Evolutionary conservation across 163 green algal species (phyloP).

Genomic region (Scenedesmus sp.): DNA sequence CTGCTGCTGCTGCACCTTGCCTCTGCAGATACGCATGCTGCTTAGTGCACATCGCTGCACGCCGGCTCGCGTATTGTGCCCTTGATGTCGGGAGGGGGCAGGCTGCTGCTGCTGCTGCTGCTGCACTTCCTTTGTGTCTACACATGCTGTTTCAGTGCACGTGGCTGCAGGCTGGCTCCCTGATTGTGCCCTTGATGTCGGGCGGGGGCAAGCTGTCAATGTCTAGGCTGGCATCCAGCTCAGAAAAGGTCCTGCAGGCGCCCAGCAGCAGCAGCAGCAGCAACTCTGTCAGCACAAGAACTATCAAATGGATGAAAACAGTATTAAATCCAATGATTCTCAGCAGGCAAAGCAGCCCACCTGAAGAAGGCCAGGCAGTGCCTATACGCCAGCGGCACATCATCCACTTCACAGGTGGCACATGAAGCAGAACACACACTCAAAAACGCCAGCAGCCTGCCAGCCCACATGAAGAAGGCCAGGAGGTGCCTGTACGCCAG

Average conservation of each 20-base stretch:
- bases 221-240: conserved; percentile 76
- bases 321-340: too few species aligned
- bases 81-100: conserved; percentile 44
- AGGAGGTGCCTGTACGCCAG: conserved; percentile 85
- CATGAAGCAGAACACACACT: not conserved
- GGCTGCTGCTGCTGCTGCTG: not conserved
- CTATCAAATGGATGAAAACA: too few species aligned
- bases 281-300: not conserved
- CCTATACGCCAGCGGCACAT: conserved; percentile 80
- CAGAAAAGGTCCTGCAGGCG: conserved; percentile 69
- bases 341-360: not conserved
- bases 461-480: conserved; percentile 80
- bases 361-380: conserved; percentile 91
- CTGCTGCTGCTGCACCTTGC: not conserved
- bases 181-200: conserved; percentile 69
- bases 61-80: conserved; percentile 67
- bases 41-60: conserved; percentile 59
- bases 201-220: conserved; percentile 76
- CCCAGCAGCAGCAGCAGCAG: not conserved
- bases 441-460: not conserved
- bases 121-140: not conserved
- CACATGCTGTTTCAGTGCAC: conserved; percentile 23
- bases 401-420: conserved; percentile 63
- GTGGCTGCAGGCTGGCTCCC: conserved; percentile 67
- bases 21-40: not conserved